These are phyloP conservation scores for Megacollybia platyphylla DNA, from an alignment of 1,284 basidiomycete species.

Conservation along the genomic window DNA sequence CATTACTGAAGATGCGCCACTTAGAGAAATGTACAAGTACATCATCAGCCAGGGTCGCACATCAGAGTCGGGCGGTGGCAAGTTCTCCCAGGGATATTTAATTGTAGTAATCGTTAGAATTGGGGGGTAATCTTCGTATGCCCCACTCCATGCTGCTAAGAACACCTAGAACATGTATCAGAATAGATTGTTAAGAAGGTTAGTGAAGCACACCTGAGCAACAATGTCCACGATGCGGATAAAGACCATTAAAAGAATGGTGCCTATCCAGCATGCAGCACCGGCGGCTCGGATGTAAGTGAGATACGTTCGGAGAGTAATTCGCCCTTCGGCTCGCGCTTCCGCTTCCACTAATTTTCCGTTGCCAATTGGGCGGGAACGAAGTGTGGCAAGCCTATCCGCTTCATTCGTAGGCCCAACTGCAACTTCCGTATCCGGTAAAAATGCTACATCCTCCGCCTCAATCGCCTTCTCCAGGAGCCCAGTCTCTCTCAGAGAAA, in stretches of 20 bases:
- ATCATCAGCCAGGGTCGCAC: conserved; percentile 56
- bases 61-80: conserved; percentile 44
- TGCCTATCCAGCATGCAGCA: conserved; percentile 38
- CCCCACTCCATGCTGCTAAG: conserved; percentile 54
- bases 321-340: conserved; percentile 50
- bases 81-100: conserved; percentile 25
- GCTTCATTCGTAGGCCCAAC: conserved; percentile 11
- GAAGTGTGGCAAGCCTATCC: too few species aligned
- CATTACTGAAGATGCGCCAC: conserved; percentile 39
- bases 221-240: conserved; percentile 44
- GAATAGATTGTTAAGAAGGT: not conserved
- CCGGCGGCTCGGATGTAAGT: conserved; percentile 56
- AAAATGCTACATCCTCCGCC: conserved; percentile 26
- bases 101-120: conserved; percentile 11
- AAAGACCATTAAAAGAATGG: conserved; percentile 37
- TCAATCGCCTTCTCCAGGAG: conserved; percentile 38
- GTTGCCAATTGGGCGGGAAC: conserved; percentile 11
- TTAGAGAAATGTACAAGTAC: conserved; percentile 47
- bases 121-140: conserved; percentile 28
- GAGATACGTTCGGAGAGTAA: conserved; percentile 42
- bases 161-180: conserved; percentile 29
- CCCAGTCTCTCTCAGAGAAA: conserved; percentile 39
- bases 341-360: conserved; percentile 56
- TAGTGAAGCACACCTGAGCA: conserved; percentile 32
- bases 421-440: conserved; percentile 11